Conservation (phyloP, 176 grass and related monocot genomes). For the maize (Zea mays) region Zm-B73-REFERENCE-NAM-5.0 NC_050104.1:102024001-102024500, state of each 20-base stretch:
- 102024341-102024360: not conserved
- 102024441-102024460: slow-evolving; percentile 10
- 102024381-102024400: not conserved
- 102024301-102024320: not conserved
- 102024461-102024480: not conserved
- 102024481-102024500: slow-evolving; percentile 54
- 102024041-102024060: slow-evolving; percentile 38
- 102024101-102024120: no score
- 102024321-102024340: slow-evolving; percentile 21
- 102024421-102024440: slow-evolving; percentile 25
- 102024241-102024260: slow-evolving; percentile 14
- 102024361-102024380: not conserved
- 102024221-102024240: not conserved
- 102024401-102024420: not conserved
- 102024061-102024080: not conserved
- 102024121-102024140: no score
- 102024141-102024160: not conserved
- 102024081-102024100: no score
- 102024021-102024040: slow-evolving; percentile 31
- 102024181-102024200: not conserved
- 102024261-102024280: slow-evolving; percentile 22
- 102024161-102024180: not conserved
- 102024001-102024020: slow-evolving; percentile 67
- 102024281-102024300: slow-evolving; percentile 25
- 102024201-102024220: not conserved